Conservation (phyloP, 2,329 filamentous ascomycete species). For the Diaporthe citri region DNA sequence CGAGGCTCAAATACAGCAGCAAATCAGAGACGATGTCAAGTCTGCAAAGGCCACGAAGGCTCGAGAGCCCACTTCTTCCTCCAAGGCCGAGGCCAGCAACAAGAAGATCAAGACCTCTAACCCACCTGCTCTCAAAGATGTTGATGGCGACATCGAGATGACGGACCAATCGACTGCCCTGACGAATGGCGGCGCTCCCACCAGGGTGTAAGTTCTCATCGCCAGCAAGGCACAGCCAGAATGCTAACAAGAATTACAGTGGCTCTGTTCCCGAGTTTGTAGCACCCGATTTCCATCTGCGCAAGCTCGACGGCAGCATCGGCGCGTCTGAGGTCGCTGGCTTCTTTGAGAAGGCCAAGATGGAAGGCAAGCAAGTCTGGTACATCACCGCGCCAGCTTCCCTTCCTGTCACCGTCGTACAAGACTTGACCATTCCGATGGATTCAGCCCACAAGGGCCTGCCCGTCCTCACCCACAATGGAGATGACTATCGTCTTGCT, state of each 20-base stretch:
- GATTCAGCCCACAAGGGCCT: conserved; percentile 66
- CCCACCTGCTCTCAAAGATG: not conserved
- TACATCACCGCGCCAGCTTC: conserved; percentile 81
- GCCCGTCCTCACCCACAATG: conserved; percentile 72
- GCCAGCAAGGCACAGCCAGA: not conserved
- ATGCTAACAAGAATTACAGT: conserved; percentile 30
- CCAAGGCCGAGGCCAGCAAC: conserved; percentile 15
- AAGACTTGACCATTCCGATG: conserved; percentile 72
- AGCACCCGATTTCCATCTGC: conserved; percentile 66
- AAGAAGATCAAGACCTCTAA: conserved; percentile 33
- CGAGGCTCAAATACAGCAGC: conserved; percentile 33
- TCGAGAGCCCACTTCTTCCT: conserved; percentile 7
- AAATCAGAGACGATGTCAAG: conserved; percentile 37
- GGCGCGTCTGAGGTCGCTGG: conserved; percentile 60
- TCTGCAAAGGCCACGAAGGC: conserved; percentile 35
- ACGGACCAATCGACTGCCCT: conserved; percentile 55
- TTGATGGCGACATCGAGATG: conserved; percentile 40
- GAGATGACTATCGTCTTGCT: conserved; percentile 71
- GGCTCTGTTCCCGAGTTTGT: conserved; percentile 60
- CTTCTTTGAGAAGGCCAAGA: conserved; percentile 69
- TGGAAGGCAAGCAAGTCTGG: conserved; percentile 82
- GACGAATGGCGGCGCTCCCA: conserved; percentile 35
- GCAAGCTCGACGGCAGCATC: conserved; percentile 60
- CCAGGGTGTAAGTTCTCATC: conserved; percentile 32
- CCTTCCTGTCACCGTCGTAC: conserved; percentile 75